Evolutionary conservation across 2,329 filamentous ascomycete species (phyloP).

Genomic region (Scytalidium sp.): DNA sequence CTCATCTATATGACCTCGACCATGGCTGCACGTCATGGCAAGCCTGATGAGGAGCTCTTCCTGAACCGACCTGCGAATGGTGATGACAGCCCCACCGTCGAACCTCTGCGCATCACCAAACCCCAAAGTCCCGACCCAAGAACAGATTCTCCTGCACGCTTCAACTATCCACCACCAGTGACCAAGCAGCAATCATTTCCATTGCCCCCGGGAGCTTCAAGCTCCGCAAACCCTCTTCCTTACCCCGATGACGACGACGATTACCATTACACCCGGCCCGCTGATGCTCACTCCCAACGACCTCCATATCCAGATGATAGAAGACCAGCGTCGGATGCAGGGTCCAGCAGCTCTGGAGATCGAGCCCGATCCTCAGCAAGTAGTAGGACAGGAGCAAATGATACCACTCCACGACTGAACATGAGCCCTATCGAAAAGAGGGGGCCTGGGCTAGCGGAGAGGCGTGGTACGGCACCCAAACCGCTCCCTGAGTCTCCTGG

Average conservation of each 20-base stretch:
- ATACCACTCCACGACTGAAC: conserved; percentile 25
- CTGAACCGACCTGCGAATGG: conserved; percentile 47
- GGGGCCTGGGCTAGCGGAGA: conserved; percentile 69
- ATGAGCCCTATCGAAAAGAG: conserved; percentile 49
- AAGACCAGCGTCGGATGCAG: conserved; percentile 16
- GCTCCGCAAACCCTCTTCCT: conserved; percentile 63
- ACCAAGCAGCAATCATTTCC: conserved; percentile 57
- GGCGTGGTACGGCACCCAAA: conserved; percentile 77
- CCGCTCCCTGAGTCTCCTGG: conserved; percentile 80
- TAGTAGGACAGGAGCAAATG: conserved; percentile 25
- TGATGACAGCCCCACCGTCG: conserved; percentile 72
- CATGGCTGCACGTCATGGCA: conserved; percentile 48
- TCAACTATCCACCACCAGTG: conserved; percentile 47
- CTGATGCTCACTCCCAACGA: conserved; percentile 27
- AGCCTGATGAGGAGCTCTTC: conserved; percentile 81
- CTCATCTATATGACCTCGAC: conserved; percentile 16
- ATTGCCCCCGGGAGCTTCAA: conserved; percentile 65
- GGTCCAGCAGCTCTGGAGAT: conserved; percentile 15
- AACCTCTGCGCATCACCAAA: conserved; percentile 83
- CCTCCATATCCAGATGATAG: conserved; percentile 31
- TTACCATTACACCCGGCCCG: conserved; percentile 32
- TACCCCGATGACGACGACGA: conserved; percentile 62
- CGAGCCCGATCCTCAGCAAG: conserved; percentile 13
- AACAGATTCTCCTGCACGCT: conserved; percentile 30
- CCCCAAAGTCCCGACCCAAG: conserved; percentile 61